phyloP scores from a whole-genome alignment of 2,329 filamentous ascomycete genomes.

The Geosmithia morbida region DNA sequence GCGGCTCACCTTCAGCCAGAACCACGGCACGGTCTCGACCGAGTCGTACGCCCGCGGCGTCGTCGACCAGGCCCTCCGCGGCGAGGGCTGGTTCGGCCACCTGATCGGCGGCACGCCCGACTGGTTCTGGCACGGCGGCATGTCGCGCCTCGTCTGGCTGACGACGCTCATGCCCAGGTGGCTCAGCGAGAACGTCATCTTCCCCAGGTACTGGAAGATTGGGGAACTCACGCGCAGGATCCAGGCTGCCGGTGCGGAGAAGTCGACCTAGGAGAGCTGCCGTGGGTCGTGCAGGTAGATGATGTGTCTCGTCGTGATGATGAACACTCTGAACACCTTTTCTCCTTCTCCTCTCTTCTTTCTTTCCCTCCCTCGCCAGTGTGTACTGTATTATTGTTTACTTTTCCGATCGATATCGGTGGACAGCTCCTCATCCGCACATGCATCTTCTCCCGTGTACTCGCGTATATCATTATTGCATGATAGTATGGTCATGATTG shows the following conservation, averaged over 20 bases:
- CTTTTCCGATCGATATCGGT: too few species aligned
- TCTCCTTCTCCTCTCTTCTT: too few species aligned
- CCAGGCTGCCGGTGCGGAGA: constrained; percentile 1
- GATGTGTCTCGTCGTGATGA: too few species aligned
- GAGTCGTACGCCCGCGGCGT: constrained; percentile 26
- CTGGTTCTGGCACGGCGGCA: constrained; percentile 3
- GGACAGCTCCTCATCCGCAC: too few species aligned
- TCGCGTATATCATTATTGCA: too few species aligned
- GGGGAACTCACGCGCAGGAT: constrained; percentile 2
- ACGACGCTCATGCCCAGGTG: constrained; percentile 3
- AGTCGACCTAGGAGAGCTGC: background rate
- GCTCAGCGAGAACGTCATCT: constrained; percentile 1
- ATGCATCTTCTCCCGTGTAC: too few species aligned
- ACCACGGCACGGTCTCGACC: constrained; percentile 22
- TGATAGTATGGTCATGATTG: too few species aligned
- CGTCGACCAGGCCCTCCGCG: constrained; percentile 25
- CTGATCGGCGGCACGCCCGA: constrained; percentile 2
- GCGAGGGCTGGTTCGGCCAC: constrained; percentile 18
- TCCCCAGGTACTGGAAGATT: constrained; percentile 2
- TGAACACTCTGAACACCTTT: too few species aligned
- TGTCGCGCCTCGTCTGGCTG: constrained; percentile 3
- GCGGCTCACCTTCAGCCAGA: constrained; percentile 33
- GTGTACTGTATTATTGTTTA: too few species aligned
- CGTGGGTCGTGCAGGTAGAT: too few species aligned
- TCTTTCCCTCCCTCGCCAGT: too few species aligned